These are phyloP conservation scores for Nitzschia putrida DNA, from an alignment of 108 stramenopile species.

Conservation along the genomic window DNA sequence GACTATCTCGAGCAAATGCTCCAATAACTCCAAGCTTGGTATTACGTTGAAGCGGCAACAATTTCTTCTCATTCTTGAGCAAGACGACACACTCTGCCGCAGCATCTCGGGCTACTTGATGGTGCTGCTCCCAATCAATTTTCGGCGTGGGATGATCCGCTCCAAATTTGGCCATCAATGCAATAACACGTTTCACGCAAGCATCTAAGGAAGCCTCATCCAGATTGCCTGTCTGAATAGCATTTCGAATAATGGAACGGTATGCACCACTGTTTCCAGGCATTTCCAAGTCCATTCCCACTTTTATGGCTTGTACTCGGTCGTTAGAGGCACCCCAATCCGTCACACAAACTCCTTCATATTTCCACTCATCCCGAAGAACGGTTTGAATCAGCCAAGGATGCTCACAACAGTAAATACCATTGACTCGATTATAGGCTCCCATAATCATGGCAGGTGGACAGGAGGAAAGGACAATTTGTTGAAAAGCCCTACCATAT, in stretches of 20 bases:
- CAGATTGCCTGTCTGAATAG: neutral
- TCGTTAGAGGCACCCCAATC: conserved; percentile 78
- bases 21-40: conserved; percentile 48
- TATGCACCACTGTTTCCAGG: conserved; percentile 48
- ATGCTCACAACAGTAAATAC: conserved; percentile 63
- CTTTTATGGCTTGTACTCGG: conserved; percentile 37
- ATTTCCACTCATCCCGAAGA: conserved; percentile 58
- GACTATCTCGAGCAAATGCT: conserved; percentile 50
- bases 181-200: conserved; percentile 28
- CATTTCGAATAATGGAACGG: conserved; percentile 20
- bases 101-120: conserved; percentile 40
- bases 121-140: conserved; percentile 24
- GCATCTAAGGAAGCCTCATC: conserved; percentile 12
- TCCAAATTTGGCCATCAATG: conserved; percentile 13
- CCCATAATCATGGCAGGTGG: conserved; percentile 48
- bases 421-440: conserved; percentile 65
- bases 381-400: conserved; percentile 31
- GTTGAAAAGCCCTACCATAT: conserved; percentile 58
- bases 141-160: neutral
- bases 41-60: conserved; percentile 38
- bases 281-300: conserved; percentile 80
- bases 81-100: conserved; percentile 51
- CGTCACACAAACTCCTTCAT: conserved; percentile 60
- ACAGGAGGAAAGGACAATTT: conserved; percentile 11
- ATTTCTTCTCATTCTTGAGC: conserved; percentile 47